Evolutionary conservation across 2,329 filamentous ascomycete genomes (phyloP), one percentile per base, ranked within the genome.

Genomic region (Tolypocladium amazonense): DNA sequence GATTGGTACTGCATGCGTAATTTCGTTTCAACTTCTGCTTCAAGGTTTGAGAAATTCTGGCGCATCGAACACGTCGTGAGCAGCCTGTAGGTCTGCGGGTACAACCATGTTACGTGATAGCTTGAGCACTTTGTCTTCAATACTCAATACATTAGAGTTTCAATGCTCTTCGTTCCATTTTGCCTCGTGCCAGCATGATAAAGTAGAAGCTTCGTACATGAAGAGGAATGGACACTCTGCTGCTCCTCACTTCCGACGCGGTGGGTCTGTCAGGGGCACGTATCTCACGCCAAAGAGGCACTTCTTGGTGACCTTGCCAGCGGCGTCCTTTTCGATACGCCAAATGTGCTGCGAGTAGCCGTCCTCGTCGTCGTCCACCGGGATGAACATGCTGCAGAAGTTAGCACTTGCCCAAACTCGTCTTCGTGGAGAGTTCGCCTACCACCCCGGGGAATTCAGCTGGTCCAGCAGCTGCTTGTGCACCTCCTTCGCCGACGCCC

Each of bases 401-500:
- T 25, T 3, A 58, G 25, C 5, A 23, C 47, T 52, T 18, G 14
- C 14, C 12, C 45, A 27, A 27, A 2, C 12, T 18, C 14, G 23
- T 27, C 8, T 20, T 11, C 27, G 33, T 23, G 52, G 20, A n/a
- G 45, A 23, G 9, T 0, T 37, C 58, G 68, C 76, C 67, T 61
- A 81, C 76, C 86, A 80, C 0, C 94, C 94, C 0, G 93, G 93
- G 3, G 82, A 76, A 63, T 85, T 85, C 65, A 99, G 76, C 76
- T 97, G 94, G 37, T 86, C 82, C 54, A 96, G 75, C 64, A 97
- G 74, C 61, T 83, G 81, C 23, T 82, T 70, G 70, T 96, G 92
- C 59, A 96, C 75, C 68, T 85, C 82, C 30, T 76, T 81, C 0
- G 93, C 93, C 9, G 91, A 89, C 0, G 94, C 94, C 0, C 94